Evolutionary conservation across 768 basidiomycete species (phyloP).

Genomic region (Boletus rubescentipes): DNA sequence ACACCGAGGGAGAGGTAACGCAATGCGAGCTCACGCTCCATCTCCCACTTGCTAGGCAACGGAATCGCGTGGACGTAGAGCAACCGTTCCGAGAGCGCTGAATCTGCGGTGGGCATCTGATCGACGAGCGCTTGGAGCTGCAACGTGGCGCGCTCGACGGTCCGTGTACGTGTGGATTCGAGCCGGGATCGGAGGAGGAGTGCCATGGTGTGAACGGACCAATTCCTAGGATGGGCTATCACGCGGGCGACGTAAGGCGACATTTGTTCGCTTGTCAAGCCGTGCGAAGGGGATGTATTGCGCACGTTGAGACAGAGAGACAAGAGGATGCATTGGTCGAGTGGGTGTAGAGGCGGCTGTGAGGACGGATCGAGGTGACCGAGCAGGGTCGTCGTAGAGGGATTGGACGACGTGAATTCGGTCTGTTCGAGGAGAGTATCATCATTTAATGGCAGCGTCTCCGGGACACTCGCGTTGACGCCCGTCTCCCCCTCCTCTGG

Average conservation of each 20-base stretch:
- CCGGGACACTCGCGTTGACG: slow-evolving; percentile 50
- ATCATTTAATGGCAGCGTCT: slow-evolving; percentile 84
- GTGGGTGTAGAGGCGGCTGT: slow-evolving; percentile 86
- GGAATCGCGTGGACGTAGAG: slow-evolving; percentile 77
- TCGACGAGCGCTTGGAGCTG: slow-evolving; percentile 96
- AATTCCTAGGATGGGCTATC: slow-evolving; percentile 86
- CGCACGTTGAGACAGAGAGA: slow-evolving; percentile 87
- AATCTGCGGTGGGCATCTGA: slow-evolving; percentile 91
- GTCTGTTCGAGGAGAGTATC: slow-evolving; percentile 96
- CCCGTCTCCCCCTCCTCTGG: background rate
- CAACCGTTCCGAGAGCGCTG: slow-evolving; percentile 69
- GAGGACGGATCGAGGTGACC: slow-evolving; percentile 75
- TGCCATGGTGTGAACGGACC: slow-evolving; percentile 97
- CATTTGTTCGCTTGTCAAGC: slow-evolving; percentile 92
- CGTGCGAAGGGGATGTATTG: slow-evolving; percentile 87
- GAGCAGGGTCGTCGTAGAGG: slow-evolving; percentile 50
- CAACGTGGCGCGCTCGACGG: slow-evolving; percentile 87
- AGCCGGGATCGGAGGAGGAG: slow-evolving; percentile 90
- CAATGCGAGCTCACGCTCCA: slow-evolving; percentile 86
- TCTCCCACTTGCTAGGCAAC: slow-evolving; percentile 89
- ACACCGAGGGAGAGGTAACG: slow-evolving; percentile 86
- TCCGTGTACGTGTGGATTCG: slow-evolving; percentile 84
- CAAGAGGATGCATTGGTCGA: slow-evolving; percentile 92
- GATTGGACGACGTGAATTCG: slow-evolving; percentile 76
- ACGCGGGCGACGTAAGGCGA: slow-evolving; percentile 88